Conservation (phyloP, 306 rosid genomes). For the Nissolia schottii region DNA sequence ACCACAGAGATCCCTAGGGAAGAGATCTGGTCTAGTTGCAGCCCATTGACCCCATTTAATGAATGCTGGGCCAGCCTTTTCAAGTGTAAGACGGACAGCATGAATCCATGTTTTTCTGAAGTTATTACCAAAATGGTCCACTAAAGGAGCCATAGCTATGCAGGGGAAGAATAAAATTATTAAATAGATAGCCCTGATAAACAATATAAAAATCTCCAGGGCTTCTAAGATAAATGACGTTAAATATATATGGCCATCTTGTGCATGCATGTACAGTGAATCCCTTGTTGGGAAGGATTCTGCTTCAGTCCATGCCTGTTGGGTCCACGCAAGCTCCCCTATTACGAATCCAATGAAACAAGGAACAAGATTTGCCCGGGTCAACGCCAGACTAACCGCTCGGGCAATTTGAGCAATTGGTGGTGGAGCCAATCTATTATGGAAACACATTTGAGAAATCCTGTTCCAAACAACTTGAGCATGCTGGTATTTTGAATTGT, state of each 20-base stretch:
- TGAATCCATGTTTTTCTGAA: constrained; percentile 66
- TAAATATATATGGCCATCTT: constrained; percentile 45
- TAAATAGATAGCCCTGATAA: constrained; percentile 60
- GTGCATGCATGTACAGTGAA: constrained; percentile 36
- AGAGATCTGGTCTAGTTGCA: constrained; percentile 80
- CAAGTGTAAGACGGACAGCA: constrained; percentile 51
- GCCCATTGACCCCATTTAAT: constrained; percentile 97
- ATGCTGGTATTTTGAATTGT: constrained; percentile 37
- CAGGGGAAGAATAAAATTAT: constrained; percentile 63
- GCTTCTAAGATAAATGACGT: constrained; percentile 38
- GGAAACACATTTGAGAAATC: constrained; percentile 41
- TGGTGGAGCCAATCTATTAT: constrained; percentile 38
- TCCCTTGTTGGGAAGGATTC: constrained; percentile 44
- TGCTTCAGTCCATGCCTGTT: constrained; percentile 41
- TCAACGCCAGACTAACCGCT: constrained; percentile 62
- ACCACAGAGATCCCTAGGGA: constrained; percentile 66
- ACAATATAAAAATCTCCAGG: constrained; percentile 51
- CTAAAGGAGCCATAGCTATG: constrained; percentile 66
- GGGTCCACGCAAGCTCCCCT: constrained; percentile 53
- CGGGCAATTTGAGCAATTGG: constrained; percentile 60
- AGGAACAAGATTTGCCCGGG: constrained; percentile 60
- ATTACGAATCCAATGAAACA: constrained; percentile 50
- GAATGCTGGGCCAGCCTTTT: constrained; percentile 75
- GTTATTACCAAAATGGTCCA: constrained; percentile 38
- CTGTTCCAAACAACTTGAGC: constrained; percentile 54